Evolutionary conservation across 495 filamentous ascomycete species (phyloP).

Genomic region (Lepraria neglecta): DNA sequence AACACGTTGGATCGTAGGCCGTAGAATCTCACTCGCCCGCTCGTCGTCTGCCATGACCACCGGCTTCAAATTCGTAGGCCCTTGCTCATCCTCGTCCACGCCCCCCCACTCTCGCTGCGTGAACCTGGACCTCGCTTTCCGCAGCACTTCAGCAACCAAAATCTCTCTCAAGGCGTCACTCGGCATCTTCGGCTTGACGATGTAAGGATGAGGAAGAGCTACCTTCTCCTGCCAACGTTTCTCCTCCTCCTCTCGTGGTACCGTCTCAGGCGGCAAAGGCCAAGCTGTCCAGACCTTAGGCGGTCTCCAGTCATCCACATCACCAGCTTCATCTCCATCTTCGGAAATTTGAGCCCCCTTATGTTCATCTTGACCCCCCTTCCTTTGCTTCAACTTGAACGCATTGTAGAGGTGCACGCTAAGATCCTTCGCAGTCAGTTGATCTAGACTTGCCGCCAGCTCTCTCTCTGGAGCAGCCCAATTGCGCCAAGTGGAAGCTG

Average conservation of each 20-base stretch:
- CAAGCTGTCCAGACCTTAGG: constrained; percentile 67
- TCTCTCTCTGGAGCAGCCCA: constrained; percentile 54
- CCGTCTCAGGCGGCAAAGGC: constrained; percentile 56
- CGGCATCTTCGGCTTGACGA: constrained; percentile 27
- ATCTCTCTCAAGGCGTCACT: constrained; percentile 60
- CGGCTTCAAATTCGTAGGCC: constrained; percentile 30
- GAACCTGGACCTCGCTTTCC: constrained; percentile 59
- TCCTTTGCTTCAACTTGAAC: constrained; percentile 46
- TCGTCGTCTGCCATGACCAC: constrained; percentile 57
- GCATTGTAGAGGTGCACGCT: constrained; percentile 71
- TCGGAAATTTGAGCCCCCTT: constrained; percentile 7
- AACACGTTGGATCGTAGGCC: constrained; percentile 58
- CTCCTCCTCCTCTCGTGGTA: constrained; percentile 31
- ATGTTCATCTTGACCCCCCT: constrained; percentile 30
- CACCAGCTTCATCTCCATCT: constrained; percentile 22
- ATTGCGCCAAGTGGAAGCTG: constrained; percentile 51
- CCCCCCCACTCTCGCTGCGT: constrained; percentile 34
- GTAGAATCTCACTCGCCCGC: constrained; percentile 50
- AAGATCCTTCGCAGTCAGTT: constrained; percentile 55
- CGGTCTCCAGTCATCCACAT: constrained; percentile 36
- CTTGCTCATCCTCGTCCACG: constrained; percentile 13
- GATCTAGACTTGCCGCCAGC: constrained; percentile 51
- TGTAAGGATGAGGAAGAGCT: background rate
- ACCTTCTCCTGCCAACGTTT: constrained; percentile 6
- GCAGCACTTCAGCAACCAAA: constrained; percentile 55